A percentile compares a stretch with the other conserved stretches of the same genome.
phyloP scores from a whole-genome alignment of 768 basidiomycete genomes.

The Obba rivulosa region DNA sequence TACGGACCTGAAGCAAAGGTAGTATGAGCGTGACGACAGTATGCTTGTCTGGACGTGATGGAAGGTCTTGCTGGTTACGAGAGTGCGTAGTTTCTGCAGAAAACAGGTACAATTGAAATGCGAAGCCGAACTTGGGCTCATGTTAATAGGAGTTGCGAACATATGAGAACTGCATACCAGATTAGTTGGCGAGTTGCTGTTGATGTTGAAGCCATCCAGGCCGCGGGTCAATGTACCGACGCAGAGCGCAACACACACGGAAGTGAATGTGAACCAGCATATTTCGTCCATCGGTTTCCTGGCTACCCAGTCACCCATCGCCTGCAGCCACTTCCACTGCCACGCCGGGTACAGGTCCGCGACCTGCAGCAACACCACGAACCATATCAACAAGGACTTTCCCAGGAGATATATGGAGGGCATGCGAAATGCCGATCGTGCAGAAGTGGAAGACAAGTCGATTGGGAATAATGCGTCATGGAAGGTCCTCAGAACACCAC shows the following conservation, averaged over 20 bases:
- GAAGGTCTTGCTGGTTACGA: conserved; percentile 35
- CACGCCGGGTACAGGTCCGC: conserved; percentile 35
- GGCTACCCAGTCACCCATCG: conserved; percentile 40
- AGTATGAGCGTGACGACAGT: conserved; percentile 67
- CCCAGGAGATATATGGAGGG: conserved; percentile 60
- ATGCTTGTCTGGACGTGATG: conserved; percentile 68
- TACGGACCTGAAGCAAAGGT: conserved; percentile 65
- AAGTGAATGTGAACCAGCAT: conserved; percentile 70
- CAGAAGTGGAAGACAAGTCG: conserved; percentile 53
- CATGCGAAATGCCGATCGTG: conserved; percentile 53
- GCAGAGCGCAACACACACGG: conserved; percentile 60
- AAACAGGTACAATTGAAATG: conserved; percentile 72
- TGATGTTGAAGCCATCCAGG: conserved; percentile 51
- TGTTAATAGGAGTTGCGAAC: conserved; percentile 3
- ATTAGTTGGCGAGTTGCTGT: conserved; percentile 63
- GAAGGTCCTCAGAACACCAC: conserved; percentile 12
- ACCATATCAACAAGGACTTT: conserved; percentile 54
- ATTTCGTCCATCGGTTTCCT: conserved; percentile 52
- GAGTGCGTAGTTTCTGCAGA: conserved; percentile 57
- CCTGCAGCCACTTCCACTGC: conserved; percentile 25
- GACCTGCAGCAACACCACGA: conserved; percentile 53
- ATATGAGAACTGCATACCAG: conserved; percentile 41
- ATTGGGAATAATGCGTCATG: conserved; percentile 49
- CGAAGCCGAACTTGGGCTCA: conserved; percentile 58
- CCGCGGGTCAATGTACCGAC: conserved; percentile 65